Evolutionary conservation across 805 yeast genomes (phyloP), one percentile per base, ranked within the genome.

Genomic region (Jamesozyma spencerorum): DNA sequence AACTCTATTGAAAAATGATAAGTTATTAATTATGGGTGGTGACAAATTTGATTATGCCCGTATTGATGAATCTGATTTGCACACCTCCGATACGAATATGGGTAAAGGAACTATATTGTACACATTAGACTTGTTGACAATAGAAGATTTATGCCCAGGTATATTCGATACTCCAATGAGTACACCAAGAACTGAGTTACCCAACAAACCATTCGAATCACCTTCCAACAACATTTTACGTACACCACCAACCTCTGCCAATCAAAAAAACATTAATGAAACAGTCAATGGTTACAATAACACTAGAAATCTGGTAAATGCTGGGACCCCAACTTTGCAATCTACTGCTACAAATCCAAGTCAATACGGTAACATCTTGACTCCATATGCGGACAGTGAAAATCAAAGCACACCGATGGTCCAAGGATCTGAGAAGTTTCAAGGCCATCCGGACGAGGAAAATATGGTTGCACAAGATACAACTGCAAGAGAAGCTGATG

Each of bases 21-120:
- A 80, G 61, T 55, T 90, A 28, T 57, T 88, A 11, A 75, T 90
- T 13, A 80, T 94, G 84, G 98, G 98, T 34, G 97, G 98, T 43
- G 95, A 86, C 60, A 74, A 78, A 49, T 73, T 76, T 47, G 90
- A 84, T 55, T 79, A 74, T 52, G 78, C 80, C 6, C 61, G 64
- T 34, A 56, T 65, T 20, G 69, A 68, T 19, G 71, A 69, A 43
- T 66, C 62, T 5, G 67, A 76, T 54, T 65, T 73, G 42, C 76
- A 75, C 40, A 74, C 78, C 13, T 70, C 74, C 37, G 74, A 67
- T 41, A 65, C 62, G 8, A 75, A 66, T 47, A 71, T 74, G 51
- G 75, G 75, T 40, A 70, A 56, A 47, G 85, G 81, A 38, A 77
- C 78, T 31, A 70, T 73, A 63, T 68, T 83, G 15, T 82, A 72